These are phyloP conservation scores for Calvatia gigantea DNA, from an alignment of 768 basidiomycete species.

Conservation along the genomic window DNA sequence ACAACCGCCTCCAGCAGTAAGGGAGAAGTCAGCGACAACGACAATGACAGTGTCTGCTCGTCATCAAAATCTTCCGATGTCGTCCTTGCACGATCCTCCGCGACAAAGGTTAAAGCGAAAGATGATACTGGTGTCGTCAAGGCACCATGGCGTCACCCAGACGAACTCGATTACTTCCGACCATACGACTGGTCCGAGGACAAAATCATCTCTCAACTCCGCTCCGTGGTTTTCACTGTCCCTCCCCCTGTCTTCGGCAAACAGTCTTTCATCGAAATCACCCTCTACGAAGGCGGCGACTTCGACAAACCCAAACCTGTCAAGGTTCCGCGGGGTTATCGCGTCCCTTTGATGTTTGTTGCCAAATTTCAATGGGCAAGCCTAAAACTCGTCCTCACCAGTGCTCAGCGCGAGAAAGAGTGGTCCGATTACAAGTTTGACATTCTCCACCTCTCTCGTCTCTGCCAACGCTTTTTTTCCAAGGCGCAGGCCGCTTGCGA, in stretches of 20 bases:
- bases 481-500: conserved; percentile 25
- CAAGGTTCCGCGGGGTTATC: conserved; percentile 32
- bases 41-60: conserved; percentile 9
- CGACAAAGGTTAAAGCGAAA: neutral
- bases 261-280: conserved; percentile 15
- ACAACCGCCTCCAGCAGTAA: neutral
- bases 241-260: conserved; percentile 24
- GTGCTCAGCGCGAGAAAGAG: conserved; percentile 28
- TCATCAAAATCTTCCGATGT: conserved; percentile 11
- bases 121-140: neutral
- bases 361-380: conserved; percentile 43
- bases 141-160: conserved; percentile 35
- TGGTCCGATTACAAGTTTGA: conserved; percentile 41
- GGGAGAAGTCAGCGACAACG: conserved; percentile 8
- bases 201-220: conserved; percentile 29
- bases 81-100: neutral
- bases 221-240: conserved; percentile 32
- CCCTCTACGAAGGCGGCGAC: conserved; percentile 15
- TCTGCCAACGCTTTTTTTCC: conserved; percentile 32
- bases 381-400: conserved; percentile 35
- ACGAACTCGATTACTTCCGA: conserved; percentile 34
- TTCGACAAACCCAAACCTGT: conserved; percentile 9
- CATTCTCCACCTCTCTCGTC: conserved; percentile 38
- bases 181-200: conserved; percentile 29
- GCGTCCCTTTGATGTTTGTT: conserved; percentile 42